Evolutionary conservation across 176 grass and related monocot genomes (phyloP), one percentile per base, ranked within the genome.

Genomic region (Cenchrus fungigraminus): DNA sequence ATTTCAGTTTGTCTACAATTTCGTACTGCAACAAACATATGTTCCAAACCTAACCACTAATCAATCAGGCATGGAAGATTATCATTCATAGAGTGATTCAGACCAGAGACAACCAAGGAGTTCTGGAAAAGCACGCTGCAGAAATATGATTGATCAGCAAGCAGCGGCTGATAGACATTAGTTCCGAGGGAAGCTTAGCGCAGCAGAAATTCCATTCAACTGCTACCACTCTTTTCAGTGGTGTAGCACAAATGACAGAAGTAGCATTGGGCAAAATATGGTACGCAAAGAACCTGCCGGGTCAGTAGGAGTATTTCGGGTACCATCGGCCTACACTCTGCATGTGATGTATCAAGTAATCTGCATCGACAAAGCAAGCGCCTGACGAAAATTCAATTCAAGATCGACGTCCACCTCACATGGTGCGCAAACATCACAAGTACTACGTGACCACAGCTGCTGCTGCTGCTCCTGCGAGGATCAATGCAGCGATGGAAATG

Each of bases 401-500:
- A 52, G 46, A 32, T 34, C 0, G 6, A 54, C 60, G 25, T 6
- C 16, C 15, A 52, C 46, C 4, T 51, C 43, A 32, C 10, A 29
- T 50, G 59, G 14, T 14, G 10, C 16, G 29, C 28, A 37, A 50
- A 54, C 17, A 68, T 81, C 79, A 68, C 49, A 81, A 14, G 19
- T 25, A n/a, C 79, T 15, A n/a, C 1, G 32, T 25, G 34, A 55
- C 22, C 34, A 55, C 29, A 14, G 74, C 56, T 14, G 8, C 74
- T 59, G 79, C 65, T 69, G 32, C 50, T 16, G 79, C 79, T 56
- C 51, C 50, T 6, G 51, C 19, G 5, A 81, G 32, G 65, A 70
- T 70, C 79, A 69, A 70, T 56, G 65, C 6, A 57, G 51, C 20
- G 12, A 69, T 40, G 20, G 64, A 34, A 45, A 70, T 25, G 17